Base-by-base conservation (phyloP, 345 rosid species). In the Zanthoxylum bungeanum region DNA sequence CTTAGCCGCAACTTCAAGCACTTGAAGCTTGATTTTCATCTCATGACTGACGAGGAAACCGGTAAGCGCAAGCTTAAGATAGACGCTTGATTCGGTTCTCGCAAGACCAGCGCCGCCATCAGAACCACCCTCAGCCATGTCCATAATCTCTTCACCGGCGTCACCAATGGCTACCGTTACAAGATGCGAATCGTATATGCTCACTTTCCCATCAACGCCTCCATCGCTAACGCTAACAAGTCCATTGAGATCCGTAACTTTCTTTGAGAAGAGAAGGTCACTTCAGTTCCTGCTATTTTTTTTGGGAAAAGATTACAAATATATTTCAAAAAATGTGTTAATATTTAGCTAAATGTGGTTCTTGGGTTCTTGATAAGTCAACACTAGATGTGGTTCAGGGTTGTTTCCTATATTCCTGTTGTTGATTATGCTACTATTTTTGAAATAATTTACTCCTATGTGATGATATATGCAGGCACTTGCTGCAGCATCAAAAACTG, bases 401-500 rank as follows among this genome's bases (percentile, higher is more conserved):
- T 27, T 53, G 31, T 19, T 0, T 16, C 8, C 4, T 52, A 55
- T 40, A 53, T 68, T 24, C 46, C 17, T 77, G 28, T 66, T 46
- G 17, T 66, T 67, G 34, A 36, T 44, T 62, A 24, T 55, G 42
- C 42, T 47, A 11, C 53, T 21, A 21, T 58, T 64, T 66, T 36
- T 36, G 64, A 30, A 53, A 27, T 62, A 60, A 25, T 65, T 63
- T 33, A 63, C 62, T 64, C 31, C 7, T 36, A 34, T 66, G 51
- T 81, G 70, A 63, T 77, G 49, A 63, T 49, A 65, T 68, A 51
- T 80, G 76, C 89, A 93, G 98, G 98, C 97, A 64, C 82, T 92
- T 71, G 98, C 98, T 76, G 97, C 98, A 21, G 98, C 98, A 34
- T 92, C 91, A 66, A 95, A 95, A 86, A 95, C 98, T 71, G 94